Percentiles rank a stretch among this genome's conserved stretches.
Evolutionary conservation across 2,329 filamentous ascomycete genomes (phyloP).

Genomic region (Taxawa tesnikishii): DNA sequence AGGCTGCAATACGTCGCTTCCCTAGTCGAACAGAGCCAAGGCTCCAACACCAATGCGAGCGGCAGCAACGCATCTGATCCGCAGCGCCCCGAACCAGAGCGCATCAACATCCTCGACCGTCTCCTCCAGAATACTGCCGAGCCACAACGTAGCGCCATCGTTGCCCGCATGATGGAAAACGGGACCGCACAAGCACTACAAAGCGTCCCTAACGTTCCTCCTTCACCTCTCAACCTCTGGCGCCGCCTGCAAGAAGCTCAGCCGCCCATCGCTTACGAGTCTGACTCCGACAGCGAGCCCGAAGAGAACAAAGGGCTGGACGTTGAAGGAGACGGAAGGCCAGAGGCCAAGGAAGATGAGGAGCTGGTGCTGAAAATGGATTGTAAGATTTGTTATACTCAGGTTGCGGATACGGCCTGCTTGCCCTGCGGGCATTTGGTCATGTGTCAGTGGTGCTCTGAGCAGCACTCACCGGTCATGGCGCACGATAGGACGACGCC

Average conservation of each 20-base stretch:
- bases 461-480: conserved; percentile 34
- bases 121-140: conserved; percentile 6
- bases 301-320: conserved; percentile 27
- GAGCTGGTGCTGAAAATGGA: conserved; percentile 38
- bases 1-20: background rate
- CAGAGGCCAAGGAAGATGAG: conserved; percentile 33
- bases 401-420: conserved; percentile 38
- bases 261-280: conserved; percentile 5
- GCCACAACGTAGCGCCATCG: conserved; percentile 6
- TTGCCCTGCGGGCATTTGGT: conserved; percentile 43
- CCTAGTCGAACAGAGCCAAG: background rate
- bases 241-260: conserved; percentile 5
- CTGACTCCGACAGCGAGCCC: conserved; percentile 12
- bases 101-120: conserved; percentile 1
- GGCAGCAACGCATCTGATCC: too few relatives aligned
- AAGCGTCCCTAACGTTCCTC: background rate
- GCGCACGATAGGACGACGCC: conserved; percentile 28
- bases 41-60: too few relatives aligned
- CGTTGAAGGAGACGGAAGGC: conserved; percentile 30
- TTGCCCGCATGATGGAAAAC: conserved; percentile 6
- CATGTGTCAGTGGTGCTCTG: conserved; percentile 44
- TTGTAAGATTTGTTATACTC: conserved; percentile 41
- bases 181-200: conserved; percentile 5
- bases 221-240: conserved; percentile 2
- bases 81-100: background rate